phyloP scores from a whole-genome alignment of 2,329 filamentous ascomycete species.

The Aspergillus sp. region DNA sequence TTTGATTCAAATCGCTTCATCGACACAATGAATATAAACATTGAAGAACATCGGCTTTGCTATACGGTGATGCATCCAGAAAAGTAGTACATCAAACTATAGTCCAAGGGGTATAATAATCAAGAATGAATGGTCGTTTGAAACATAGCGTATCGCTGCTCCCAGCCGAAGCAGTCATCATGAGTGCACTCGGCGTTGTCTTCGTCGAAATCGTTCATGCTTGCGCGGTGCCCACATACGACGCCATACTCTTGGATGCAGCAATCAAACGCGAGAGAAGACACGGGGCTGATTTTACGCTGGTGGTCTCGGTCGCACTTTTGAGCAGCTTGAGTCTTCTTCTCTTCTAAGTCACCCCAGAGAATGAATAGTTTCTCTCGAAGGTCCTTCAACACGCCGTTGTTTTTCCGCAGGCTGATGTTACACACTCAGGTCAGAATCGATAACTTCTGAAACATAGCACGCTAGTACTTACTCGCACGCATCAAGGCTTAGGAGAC shows the following conservation, averaged over 20 bases:
- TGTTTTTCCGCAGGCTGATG: constrained; percentile 56
- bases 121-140: constrained; percentile 56
- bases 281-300: constrained; percentile 28
- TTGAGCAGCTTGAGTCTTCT: constrained; percentile 46
- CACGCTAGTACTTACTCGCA: constrained; percentile 47
- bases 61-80: no score
- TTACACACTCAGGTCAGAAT: neutral
- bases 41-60: no score
- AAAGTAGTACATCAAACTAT: constrained; percentile 5
- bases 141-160: constrained; percentile 63
- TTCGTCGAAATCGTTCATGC: constrained; percentile 30
- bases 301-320: constrained; percentile 12
- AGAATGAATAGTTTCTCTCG: constrained; percentile 71
- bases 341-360: constrained; percentile 83
- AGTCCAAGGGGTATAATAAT: constrained; percentile 2
- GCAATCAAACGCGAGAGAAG: constrained; percentile 64
- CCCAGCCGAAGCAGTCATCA: constrained; percentile 51
- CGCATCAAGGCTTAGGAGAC: constrained; percentile 55
- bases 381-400: constrained; percentile 50
- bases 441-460: neutral
- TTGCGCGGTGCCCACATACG: constrained; percentile 28
- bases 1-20: no score
- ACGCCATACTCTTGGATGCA: constrained; percentile 71
- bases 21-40: no score
- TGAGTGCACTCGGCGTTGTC: constrained; percentile 35